phyloP scores from a whole-genome alignment of 192 early-diverging fungal genomes.

The Backusella australiensis region DNA sequence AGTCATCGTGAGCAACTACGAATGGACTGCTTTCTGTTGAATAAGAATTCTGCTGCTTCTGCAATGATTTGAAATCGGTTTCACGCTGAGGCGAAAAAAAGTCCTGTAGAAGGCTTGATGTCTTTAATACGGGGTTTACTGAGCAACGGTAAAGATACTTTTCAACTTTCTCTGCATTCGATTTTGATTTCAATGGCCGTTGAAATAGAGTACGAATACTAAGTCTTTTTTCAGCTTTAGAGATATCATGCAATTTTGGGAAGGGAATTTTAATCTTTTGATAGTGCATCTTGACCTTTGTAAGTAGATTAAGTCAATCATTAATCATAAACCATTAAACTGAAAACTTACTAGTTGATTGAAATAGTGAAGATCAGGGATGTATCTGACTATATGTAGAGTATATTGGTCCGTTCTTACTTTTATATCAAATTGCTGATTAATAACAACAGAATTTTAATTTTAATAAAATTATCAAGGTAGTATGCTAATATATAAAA shows the following conservation, averaged over 20 bases:
- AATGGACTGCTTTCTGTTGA: not conserved
- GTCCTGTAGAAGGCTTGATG: conserved; percentile 39
- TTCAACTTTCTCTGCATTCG: conserved; percentile 47
- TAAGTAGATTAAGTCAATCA: not conserved
- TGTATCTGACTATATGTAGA: conserved; percentile 40
- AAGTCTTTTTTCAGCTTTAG: conserved; percentile 36
- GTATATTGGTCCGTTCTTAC: conserved; percentile 26
- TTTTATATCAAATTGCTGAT: conserved; percentile 43
- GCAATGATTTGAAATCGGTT: conserved; percentile 25
- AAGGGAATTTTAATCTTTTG: conserved; percentile 42
- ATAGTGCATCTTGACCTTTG: conserved; percentile 14
- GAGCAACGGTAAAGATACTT: conserved; percentile 41
- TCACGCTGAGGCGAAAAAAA: conserved; percentile 46
- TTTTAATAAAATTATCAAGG: not conserved
- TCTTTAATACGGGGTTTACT: conserved; percentile 30
- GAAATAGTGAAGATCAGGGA: conserved; percentile 51
- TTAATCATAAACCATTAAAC: not conserved
- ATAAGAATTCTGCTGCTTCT: not conserved
- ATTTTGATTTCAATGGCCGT: not conserved
- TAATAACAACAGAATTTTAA: not conserved
- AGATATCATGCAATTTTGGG: conserved; percentile 25
- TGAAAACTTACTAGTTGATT: conserved; percentile 38
- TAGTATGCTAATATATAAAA: not conserved
- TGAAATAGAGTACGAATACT: conserved; percentile 24
- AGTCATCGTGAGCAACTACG: not conserved